phyloP scores from a whole-genome alignment of 2,329 filamentous ascomycete genomes.

The Fusarium hainanense region DNA sequence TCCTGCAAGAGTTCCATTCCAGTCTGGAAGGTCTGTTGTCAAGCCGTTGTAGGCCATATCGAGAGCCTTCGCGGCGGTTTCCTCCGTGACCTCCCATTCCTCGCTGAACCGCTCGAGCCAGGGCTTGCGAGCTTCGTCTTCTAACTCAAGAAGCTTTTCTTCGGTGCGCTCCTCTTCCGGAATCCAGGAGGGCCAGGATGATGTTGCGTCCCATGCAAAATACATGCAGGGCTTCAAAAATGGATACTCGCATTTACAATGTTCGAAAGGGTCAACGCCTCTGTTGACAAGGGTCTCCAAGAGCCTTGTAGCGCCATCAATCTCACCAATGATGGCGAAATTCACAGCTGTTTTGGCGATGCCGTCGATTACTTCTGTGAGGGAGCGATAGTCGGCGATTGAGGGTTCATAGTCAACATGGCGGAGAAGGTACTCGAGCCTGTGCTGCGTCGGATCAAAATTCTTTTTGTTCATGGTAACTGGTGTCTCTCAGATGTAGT shows the following conservation, averaged over 20 bases:
- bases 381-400: background rate
- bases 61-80: slow-evolving; percentile 10
- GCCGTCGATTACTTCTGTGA: background rate
- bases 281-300: background rate
- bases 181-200: slow-evolving; percentile 10
- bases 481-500: background rate
- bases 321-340: background rate
- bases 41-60: slow-evolving; percentile 22
- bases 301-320: background rate
- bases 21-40: background rate
- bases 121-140: background rate
- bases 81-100: slow-evolving; percentile 11
- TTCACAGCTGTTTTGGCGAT: background rate
- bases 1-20: slow-evolving; percentile 5
- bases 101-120: slow-evolving; percentile 23
- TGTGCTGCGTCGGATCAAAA: background rate
- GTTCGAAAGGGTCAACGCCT: background rate
- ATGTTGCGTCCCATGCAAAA: slow-evolving; percentile 17
- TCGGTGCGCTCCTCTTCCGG: background rate
- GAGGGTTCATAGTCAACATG: slow-evolving; percentile 6
- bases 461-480: background rate
- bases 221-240: slow-evolving; percentile 15
- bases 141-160: slow-evolving; percentile 1
- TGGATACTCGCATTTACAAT: background rate
- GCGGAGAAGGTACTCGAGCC: background rate